A percentile compares a stretch with the other conserved stretches of the same genome.
phyloP scores from a whole-genome alignment of 129 eudicot genomes.

The Glebionis coronaria region DNA sequence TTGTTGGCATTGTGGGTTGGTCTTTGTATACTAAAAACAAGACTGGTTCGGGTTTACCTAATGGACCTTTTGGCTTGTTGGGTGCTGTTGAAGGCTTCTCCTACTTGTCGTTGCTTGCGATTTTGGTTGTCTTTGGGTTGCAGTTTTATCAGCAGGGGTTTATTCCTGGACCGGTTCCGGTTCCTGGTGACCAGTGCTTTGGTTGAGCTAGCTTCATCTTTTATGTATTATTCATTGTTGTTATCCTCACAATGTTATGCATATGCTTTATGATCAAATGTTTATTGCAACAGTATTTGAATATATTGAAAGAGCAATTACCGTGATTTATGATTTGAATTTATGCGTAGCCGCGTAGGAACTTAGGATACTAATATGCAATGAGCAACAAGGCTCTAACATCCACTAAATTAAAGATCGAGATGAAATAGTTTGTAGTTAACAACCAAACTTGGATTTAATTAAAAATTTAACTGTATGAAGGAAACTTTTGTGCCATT shows the following conservation, averaged over 20 bases:
- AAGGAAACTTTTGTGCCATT: too few relatives aligned
- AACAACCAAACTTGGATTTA: too few relatives aligned
- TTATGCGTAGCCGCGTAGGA: too few relatives aligned
- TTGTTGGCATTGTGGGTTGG: constrained; percentile 86
- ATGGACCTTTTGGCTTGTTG: constrained; percentile 89
- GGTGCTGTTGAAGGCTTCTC: constrained; percentile 98
- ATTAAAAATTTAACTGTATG: too few relatives aligned
- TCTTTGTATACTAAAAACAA: constrained; percentile 83
- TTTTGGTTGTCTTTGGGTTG: constrained; percentile 79
- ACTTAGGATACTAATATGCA: too few relatives aligned
- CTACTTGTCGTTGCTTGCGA: constrained; percentile 72
- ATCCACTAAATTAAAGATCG: too few relatives aligned
- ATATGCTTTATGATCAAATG: not conserved
- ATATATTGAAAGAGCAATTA: too few relatives aligned
- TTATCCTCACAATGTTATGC: not conserved
- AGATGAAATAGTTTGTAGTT: too few relatives aligned
- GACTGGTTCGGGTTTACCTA: constrained; percentile 94
- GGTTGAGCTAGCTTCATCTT: constrained; percentile 33
- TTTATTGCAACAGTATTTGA: not conserved
- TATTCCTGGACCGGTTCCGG: constrained; percentile 88
- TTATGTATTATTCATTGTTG: not conserved
- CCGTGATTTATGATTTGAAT: too few relatives aligned
- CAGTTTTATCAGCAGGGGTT: constrained; percentile 72
- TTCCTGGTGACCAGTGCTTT: constrained; percentile 86
- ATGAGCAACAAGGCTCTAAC: too few relatives aligned